Conservation (phyloP, 805 yeast genomes). For the Allodekkera sacchari region DNA sequence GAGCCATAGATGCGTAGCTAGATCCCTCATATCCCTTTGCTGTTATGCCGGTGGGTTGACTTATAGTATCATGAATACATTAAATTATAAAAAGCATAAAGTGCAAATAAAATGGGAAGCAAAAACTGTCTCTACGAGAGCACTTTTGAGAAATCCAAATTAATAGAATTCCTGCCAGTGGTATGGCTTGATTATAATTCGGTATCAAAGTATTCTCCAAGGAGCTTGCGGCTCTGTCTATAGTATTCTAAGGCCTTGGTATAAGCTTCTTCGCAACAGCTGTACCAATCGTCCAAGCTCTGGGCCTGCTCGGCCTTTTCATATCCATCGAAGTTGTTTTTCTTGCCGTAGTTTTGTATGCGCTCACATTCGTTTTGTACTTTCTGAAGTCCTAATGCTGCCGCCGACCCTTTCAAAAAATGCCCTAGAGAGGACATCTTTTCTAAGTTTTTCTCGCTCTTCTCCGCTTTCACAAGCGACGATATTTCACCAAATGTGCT, state of each 20-base stretch:
- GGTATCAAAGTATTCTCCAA: slow-evolving; percentile 43
- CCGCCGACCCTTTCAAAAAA: slow-evolving; percentile 90
- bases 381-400: slow-evolving; percentile 78
- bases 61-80: no score
- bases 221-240: slow-evolving; percentile 38
- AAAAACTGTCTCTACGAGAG: no score
- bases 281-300: slow-evolving; percentile 25
- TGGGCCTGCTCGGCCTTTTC: slow-evolving; percentile 24
- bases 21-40: no score
- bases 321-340: slow-evolving; percentile 21
- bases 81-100: no score
- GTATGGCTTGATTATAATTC: slow-evolving; percentile 13
- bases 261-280: slow-evolving; percentile 45
- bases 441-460: slow-evolving; percentile 35
- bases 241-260: slow-evolving; percentile 44
- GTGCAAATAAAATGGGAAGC: no score
- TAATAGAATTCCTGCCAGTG: background rate
- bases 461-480: slow-evolving; percentile 29
- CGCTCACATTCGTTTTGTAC: slow-evolving; percentile 86
- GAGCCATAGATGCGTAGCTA: no score
- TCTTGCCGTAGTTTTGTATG: slow-evolving; percentile 82
- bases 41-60: no score
- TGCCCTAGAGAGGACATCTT: slow-evolving; percentile 77
- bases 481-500: slow-evolving; percentile 72
- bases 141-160: no score